Conservation (phyloP, 371 early-diverging fungal genomes). For the Encephalitozoon cuniculi region DNA sequence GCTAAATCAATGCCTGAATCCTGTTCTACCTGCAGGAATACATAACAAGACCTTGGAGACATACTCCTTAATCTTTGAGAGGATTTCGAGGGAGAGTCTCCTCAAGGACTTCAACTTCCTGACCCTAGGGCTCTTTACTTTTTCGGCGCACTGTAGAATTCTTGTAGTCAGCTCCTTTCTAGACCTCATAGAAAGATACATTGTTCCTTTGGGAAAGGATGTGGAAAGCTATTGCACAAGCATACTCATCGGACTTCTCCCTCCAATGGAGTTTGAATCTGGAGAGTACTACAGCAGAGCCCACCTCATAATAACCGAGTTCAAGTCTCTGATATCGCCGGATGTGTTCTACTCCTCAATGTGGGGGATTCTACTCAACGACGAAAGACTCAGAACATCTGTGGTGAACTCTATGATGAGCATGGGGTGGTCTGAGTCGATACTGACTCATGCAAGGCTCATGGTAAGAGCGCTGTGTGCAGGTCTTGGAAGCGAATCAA, state of each 20-base stretch:
- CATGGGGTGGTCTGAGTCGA: not conserved
- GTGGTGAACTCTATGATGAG: slow-evolving; percentile 22
- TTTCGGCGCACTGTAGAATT: slow-evolving; percentile 40
- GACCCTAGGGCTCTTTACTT: slow-evolving; percentile 52
- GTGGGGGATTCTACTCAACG: slow-evolving; percentile 39
- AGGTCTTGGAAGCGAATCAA: slow-evolving; percentile 17
- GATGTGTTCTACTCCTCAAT: slow-evolving; percentile 28
- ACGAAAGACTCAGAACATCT: slow-evolving; percentile 30
- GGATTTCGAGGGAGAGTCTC: slow-evolving; percentile 30
- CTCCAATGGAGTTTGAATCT: slow-evolving; percentile 52
- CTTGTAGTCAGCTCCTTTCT: slow-evolving; percentile 42
- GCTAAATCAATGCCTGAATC: slow-evolving; percentile 89
- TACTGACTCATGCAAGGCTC: not conserved
- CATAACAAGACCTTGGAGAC: slow-evolving; percentile 86
- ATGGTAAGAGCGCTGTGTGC: slow-evolving; percentile 12
- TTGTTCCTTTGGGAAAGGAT: slow-evolving; percentile 15
- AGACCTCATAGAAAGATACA: slow-evolving; percentile 47
- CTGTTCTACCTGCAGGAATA: slow-evolving; percentile 91
- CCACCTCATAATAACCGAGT: slow-evolving; percentile 14
- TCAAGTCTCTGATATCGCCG: slow-evolving; percentile 8
- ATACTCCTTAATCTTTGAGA: slow-evolving; percentile 72
- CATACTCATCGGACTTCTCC: slow-evolving; percentile 48
- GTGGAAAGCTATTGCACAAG: slow-evolving; percentile 8
- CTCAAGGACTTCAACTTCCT: slow-evolving; percentile 39
- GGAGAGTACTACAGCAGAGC: slow-evolving; percentile 37